Percentiles rank a stretch among this genome's conserved stretches.
Evolutionary conservation across 2,329 filamentous ascomycete genomes (phyloP).

Genomic region (Exophiala dermatitidis): DNA sequence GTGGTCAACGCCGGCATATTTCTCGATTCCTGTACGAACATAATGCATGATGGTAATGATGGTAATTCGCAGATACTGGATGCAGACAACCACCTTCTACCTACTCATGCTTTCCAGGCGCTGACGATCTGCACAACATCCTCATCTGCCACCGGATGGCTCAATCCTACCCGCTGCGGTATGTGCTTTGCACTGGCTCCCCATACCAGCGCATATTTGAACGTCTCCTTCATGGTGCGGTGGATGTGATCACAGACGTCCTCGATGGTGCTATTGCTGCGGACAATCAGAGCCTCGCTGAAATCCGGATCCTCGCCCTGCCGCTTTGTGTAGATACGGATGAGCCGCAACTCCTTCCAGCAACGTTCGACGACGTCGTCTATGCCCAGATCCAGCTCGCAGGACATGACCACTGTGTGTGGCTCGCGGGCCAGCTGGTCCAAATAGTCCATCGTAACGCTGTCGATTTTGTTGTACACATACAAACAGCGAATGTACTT

Average conservation of each 20-base stretch:
- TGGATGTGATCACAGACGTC: slow-evolving; percentile 97
- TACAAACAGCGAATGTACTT: slow-evolving; percentile 95
- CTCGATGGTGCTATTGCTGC: slow-evolving; percentile 80
- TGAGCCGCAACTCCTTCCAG: slow-evolving; percentile 86
- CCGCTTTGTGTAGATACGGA: slow-evolving; percentile 91
- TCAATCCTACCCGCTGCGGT: slow-evolving; percentile 82
- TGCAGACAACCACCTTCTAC: neutral
- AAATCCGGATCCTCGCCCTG: slow-evolving; percentile 90
- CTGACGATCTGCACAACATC: slow-evolving; percentile 60
- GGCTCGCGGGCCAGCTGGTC: slow-evolving; percentile 88
- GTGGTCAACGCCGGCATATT: no score
- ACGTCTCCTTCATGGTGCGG: slow-evolving; percentile 89
- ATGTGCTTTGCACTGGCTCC: slow-evolving; percentile 91
- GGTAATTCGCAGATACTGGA: no score
- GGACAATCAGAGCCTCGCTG: slow-evolving; percentile 82
- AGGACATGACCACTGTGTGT: slow-evolving; percentile 93
- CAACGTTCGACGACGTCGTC: slow-evolving; percentile 89
- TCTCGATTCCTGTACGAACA: no score
- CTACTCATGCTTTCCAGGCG: slow-evolving; percentile 27
- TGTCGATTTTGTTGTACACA: slow-evolving; percentile 99
- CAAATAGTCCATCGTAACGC: slow-evolving; percentile 84
- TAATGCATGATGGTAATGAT: no score
- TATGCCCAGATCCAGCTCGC: slow-evolving; percentile 89
- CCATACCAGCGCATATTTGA: slow-evolving; percentile 98
- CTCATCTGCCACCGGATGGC: slow-evolving; percentile 66